Evolutionary conservation across 805 yeast genomes (phyloP).

Genomic region (Cyberlindnera sargentensis): DNA sequence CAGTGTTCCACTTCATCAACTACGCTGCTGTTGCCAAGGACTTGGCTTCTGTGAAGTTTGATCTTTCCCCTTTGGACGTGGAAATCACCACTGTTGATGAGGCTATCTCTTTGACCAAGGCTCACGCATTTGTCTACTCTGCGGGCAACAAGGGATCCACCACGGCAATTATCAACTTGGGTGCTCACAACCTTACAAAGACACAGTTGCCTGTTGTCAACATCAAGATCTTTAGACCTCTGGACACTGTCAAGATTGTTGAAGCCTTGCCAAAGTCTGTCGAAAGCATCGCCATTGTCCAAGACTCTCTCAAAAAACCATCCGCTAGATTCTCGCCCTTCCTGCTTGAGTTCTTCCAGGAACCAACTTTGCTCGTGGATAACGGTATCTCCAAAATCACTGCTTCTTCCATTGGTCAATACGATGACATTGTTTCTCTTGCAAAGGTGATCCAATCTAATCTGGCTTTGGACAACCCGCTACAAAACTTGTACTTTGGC

Average conservation of each 20-base stretch:
- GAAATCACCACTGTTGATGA: constrained; percentile 25
- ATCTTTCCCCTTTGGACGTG: constrained; percentile 10
- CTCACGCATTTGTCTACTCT: constrained; percentile 30
- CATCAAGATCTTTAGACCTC: constrained; percentile 61
- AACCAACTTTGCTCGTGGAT: constrained; percentile 38
- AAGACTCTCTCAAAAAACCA: constrained; percentile 44
- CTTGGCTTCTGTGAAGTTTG: constrained; percentile 6
- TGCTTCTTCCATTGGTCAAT: constrained; percentile 42
- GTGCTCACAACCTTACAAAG: constrained; percentile 4
- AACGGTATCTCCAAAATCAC: constrained; percentile 45
- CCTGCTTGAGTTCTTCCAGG: constrained; percentile 67
- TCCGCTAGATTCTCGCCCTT: constrained; percentile 56
- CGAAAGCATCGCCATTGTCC: constrained; percentile 47
- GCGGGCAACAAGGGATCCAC: constrained; percentile 36
- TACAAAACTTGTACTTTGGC: constrained; percentile 61
- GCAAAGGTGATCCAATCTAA: constrained; percentile 39
- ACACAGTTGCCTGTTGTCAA: constrained; percentile 35
- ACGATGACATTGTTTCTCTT: constrained; percentile 13
- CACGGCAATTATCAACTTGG: constrained; percentile 39
- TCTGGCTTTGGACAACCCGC: constrained; percentile 44
- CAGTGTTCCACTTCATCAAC: constrained; percentile 69
- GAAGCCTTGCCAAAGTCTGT: constrained; percentile 46
- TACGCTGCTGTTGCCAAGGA: constrained; percentile 11
- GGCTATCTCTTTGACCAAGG: constrained; percentile 26
- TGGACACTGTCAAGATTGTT: constrained; percentile 32